Evolutionary conservation across 2,329 filamentous ascomycete genomes (phyloP), one percentile per base, ranked within the genome.

Genomic region (Dactylellina cionopaga): DNA sequence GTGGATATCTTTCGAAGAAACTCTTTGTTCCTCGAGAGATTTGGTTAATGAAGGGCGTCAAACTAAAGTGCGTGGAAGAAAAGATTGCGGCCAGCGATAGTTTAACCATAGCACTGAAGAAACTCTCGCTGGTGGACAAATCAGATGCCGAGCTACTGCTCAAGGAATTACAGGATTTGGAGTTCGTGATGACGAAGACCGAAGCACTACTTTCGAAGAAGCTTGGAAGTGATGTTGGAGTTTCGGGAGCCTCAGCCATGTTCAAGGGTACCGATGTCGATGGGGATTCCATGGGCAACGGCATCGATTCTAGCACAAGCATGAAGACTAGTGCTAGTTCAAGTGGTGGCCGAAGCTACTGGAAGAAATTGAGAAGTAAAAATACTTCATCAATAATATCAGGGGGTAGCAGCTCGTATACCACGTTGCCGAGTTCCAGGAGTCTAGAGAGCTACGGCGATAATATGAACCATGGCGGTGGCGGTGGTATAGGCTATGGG

Each of bases 1-100:
- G 95, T 35, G 95, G 93, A 13, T 99, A 97, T 79, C 79, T 99
- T 17, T 96, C 93, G 58, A 94, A 89, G 19, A 93, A 92, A 77
- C 85, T 99, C 0, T 99, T 99, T 78, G 86, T 99, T 3, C 93
- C 95, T 4, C 87, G 91, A 55, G 93, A 98, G 78, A 92, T 95
- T 2, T 99, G 95, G 95, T 87, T 89, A 63, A 93, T 97, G 5
- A 94, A 94, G 78, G 92, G 92, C 25, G 93, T 97, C 58, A 98
- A 96, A 81, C 84, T 99, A 22, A 95, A 92, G 81, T 89, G 89
- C 31, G 79, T 98, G 0, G 95, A 99, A 75, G 95, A 99, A 77
- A 99, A 99, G 82, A 89, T 97, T 59, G 87, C 91, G 10, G 92
- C 92, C 74, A 97, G 93, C 79, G 95, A 99, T 80, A 85, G 92